Conservation (phyloP, 1,139 yeast genomes). For the Nakaseomyces sp. region DNA sequence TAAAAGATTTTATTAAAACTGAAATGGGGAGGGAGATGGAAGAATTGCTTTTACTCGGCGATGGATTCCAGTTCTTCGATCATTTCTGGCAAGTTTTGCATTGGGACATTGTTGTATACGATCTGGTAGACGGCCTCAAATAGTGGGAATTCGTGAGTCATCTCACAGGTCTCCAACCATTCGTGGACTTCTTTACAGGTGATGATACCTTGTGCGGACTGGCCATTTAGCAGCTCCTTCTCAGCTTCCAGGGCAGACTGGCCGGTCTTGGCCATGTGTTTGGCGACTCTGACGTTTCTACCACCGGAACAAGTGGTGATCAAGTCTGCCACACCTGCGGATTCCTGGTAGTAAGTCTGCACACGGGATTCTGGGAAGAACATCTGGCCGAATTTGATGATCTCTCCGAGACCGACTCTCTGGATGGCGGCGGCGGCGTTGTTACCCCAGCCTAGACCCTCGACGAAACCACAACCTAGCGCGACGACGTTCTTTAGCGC, state of each 20-base stretch:
- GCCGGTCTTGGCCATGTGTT: slow-evolving; percentile 61
- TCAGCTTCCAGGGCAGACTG: slow-evolving; percentile 74
- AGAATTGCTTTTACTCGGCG: slow-evolving; percentile 8
- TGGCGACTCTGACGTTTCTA: slow-evolving; percentile 84
- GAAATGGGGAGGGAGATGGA: too few species aligned
- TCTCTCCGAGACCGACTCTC: slow-evolving; percentile 87
- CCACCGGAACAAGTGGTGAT: slow-evolving; percentile 97
- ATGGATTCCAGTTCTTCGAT: slow-evolving; percentile 38
- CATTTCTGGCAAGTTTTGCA: slow-evolving; percentile 54
- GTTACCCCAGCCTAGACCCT: slow-evolving; percentile 97
- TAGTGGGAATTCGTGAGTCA: slow-evolving; percentile 71
- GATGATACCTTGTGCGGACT: slow-evolving; percentile 87
- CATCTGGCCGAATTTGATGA: slow-evolving; percentile 70
- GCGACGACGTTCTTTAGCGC: slow-evolving; percentile 94
- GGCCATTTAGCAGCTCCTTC: slow-evolving; percentile 76
- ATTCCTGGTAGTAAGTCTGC: slow-evolving; percentile 78
- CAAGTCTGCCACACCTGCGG: slow-evolving; percentile 94
- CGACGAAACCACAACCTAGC: slow-evolving; percentile 89
- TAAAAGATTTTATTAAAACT: too few species aligned
- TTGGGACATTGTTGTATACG: slow-evolving; percentile 60
- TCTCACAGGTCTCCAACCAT: slow-evolving; percentile 53
- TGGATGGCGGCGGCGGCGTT: slow-evolving; percentile 94
- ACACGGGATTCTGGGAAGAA: slow-evolving; percentile 64
- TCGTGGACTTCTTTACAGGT: slow-evolving; percentile 88
- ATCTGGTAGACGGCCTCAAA: slow-evolving; percentile 79